A percentile compares a stretch with the other conserved stretches of the same genome.
These are phyloP conservation scores for Dacryopinax spathularia DNA, from an alignment of 768 basidiomycete genomes.

Conservation along the genomic window DNA sequence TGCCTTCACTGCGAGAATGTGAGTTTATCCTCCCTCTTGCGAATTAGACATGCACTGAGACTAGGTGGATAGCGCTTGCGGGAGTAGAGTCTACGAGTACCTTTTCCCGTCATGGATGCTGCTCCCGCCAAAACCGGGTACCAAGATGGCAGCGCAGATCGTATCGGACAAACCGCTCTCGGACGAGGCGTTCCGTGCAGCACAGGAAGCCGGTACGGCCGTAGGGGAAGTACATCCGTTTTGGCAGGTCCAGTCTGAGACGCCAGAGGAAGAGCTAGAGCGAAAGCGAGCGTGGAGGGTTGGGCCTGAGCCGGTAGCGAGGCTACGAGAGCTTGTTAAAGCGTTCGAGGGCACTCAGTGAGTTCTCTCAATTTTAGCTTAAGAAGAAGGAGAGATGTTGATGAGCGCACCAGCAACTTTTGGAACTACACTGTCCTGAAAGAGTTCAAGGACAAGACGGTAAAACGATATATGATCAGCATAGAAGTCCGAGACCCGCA, in stretches of 20 bases:
- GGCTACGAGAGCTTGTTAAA: constrained; percentile 41
- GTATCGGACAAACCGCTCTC: background rate
- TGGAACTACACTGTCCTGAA: constrained; percentile 92
- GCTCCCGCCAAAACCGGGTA: constrained; percentile 40
- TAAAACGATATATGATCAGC: constrained; percentile 73
- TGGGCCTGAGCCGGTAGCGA: constrained; percentile 35
- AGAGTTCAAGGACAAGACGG: constrained; percentile 68
- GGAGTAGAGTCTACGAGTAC: constrained; percentile 95
- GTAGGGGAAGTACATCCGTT: background rate
- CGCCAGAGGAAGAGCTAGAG: constrained; percentile 31
- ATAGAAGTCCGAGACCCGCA: constrained; percentile 81
- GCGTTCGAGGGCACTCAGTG: constrained; percentile 69
- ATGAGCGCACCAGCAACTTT: constrained; percentile 44
- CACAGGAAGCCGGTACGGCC: background rate
- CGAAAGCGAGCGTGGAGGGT: constrained; percentile 64
- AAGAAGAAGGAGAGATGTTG: background rate
- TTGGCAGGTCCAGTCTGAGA: background rate
- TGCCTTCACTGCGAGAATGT: constrained; percentile 30
- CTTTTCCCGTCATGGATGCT: constrained; percentile 89
- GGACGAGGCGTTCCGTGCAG: background rate
- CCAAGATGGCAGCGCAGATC: background rate
- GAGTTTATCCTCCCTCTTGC: background rate
- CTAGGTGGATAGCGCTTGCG: constrained; percentile 49
- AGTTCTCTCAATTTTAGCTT: background rate
- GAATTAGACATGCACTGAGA: background rate